Conservation (phyloP, 345 rosid species). For the Sonneratia alba region DNA sequence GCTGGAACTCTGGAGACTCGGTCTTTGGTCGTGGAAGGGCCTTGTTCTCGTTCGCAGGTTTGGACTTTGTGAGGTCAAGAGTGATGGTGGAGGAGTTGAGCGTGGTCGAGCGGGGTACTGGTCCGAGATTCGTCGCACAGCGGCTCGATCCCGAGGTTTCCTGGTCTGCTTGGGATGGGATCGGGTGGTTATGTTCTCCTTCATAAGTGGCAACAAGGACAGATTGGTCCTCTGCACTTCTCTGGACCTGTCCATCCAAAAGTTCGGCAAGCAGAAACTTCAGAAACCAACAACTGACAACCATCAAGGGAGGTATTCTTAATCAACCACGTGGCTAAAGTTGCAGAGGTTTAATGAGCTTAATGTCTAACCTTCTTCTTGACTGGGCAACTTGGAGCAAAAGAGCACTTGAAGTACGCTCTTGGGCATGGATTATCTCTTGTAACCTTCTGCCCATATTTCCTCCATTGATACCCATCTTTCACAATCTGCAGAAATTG, state of each 20-base stretch:
- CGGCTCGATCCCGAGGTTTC: slow-evolving; percentile 40
- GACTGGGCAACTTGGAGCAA: slow-evolving; percentile 91
- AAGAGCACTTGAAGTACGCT: slow-evolving; percentile 97
- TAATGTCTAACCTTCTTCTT: slow-evolving; percentile 66
- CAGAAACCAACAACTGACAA: too few relatives aligned
- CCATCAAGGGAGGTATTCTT: too few relatives aligned
- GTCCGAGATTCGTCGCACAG: slow-evolving; percentile 16
- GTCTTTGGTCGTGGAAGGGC: slow-evolving; percentile 5
- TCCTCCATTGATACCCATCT: slow-evolving; percentile 99
- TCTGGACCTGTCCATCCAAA: slow-evolving; percentile 56
- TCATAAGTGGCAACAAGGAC: slow-evolving; percentile 87
- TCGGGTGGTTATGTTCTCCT: slow-evolving; percentile 95
- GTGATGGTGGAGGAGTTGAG: slow-evolving; percentile 31
- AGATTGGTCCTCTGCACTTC: slow-evolving; percentile 81
- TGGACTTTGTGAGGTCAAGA: slow-evolving; percentile 45
- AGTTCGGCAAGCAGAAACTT: neutral
- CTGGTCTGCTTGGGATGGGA: slow-evolving; percentile 34
- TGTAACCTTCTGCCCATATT: slow-evolving; percentile 97
- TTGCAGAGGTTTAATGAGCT: too few relatives aligned
- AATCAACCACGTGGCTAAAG: too few relatives aligned
- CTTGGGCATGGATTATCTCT: slow-evolving; percentile 97
- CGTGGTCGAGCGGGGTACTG: slow-evolving; percentile 39
- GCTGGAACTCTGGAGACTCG: slow-evolving; percentile 51
- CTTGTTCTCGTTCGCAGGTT: slow-evolving; percentile 23
- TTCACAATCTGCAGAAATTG: slow-evolving; percentile 52